phyloP scores from a whole-genome alignment of 1,139 yeast species.

The Geotrichum klebahnii region DNA sequence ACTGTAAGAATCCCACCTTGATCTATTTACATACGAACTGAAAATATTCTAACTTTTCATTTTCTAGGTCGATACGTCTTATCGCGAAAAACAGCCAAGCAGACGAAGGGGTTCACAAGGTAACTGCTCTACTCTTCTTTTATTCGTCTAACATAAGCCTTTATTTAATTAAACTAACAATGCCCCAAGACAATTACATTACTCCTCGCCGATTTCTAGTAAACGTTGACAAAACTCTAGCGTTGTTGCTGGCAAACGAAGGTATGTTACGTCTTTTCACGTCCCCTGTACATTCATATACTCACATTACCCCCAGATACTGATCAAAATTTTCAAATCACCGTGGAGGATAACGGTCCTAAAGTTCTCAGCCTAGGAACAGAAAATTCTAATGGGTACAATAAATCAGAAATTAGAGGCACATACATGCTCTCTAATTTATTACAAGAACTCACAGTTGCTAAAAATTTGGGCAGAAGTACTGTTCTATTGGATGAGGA shows the following conservation, averaged over 20 bases:
- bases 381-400: constrained; percentile 75
- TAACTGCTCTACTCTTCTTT: constrained; percentile 19
- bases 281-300: background rate
- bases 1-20: constrained; percentile 23
- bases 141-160: background rate
- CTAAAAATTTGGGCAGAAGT: constrained; percentile 72
- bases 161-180: background rate
- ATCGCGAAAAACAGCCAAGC: constrained; percentile 16
- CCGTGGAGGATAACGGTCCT: constrained; percentile 92
- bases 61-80: constrained; percentile 9
- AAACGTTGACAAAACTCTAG: constrained; percentile 70
- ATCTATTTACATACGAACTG: background rate
- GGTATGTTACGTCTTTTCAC: constrained; percentile 24
- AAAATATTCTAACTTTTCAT: background rate
- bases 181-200: constrained; percentile 50
- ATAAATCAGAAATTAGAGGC: constrained; percentile 71
- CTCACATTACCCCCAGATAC: constrained; percentile 51
- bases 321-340: constrained; percentile 78
- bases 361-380: constrained; percentile 80
- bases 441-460: constrained; percentile 84
- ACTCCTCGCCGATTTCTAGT: constrained; percentile 60
- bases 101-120: constrained; percentile 26
- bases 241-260: constrained; percentile 66
- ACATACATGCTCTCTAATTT: constrained; percentile 87
- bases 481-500: constrained; percentile 79